Base-by-base conservation (phyloP, 331 rosid genomes). In the Quercus tomentella region DNA sequence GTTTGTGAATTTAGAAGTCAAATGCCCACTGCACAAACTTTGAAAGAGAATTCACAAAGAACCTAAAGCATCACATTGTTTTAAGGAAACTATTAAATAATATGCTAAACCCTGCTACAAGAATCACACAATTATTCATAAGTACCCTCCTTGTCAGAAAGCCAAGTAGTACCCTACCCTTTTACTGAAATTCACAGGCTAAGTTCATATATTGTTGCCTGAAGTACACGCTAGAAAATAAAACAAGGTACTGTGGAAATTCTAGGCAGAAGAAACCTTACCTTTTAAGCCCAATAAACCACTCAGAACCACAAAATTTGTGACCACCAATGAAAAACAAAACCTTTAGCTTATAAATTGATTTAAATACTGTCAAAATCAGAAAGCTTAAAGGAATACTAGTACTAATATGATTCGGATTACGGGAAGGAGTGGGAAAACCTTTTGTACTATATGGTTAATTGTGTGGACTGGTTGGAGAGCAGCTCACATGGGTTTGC, bases 401-500 rank as follows among this genome's bases (percentile, higher is more conserved):
- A 7, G 60, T 63, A 49, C 1, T 35, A 7, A 60, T 69, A 25
- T 49, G 74, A 69, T 51, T 45, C 28, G 66, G 62, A 70, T 60
- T 30, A 14, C 10, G 81, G 78, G 51, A 20, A 70, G 43, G 79
- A 20, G 23, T 14, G 55, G 81, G 57, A 52, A 75, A 67, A 45
- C 60, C 63, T 81, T 49, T 79, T 66, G 84, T 58, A 74, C 45
- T 62, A 28, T 26, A 66, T 73, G 78, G 41, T 57, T 18, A 31
- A 56, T 58, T 57, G 75, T 67, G 72, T 76, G 86, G 60, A 45
- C 71, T 72, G 85, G 85, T 33, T 70, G 87, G 90, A 82, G 79
- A 58, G 89, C 87, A 81, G 52, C 80, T 82, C 92, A 88, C 90
- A 88, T 86, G 91, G 85, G 84, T 26, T 75, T 74, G 81, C 76